phyloP scores from a whole-genome alignment of 108 stramenopile species.

The Fragilaria crotonensis region DNA sequence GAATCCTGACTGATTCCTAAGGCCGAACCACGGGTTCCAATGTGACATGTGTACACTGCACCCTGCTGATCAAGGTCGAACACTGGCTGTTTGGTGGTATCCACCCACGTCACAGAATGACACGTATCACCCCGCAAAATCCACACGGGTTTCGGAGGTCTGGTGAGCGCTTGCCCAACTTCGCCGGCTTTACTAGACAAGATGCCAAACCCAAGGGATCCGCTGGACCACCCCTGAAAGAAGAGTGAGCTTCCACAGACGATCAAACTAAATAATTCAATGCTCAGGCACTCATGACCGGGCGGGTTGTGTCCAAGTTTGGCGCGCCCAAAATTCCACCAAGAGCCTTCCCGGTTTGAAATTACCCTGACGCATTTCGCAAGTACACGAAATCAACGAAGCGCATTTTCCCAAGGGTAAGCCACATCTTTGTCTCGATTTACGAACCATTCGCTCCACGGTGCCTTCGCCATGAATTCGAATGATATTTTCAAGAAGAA shows the following conservation, averaged over 20 bases:
- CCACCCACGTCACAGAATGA: slow-evolving; percentile 48
- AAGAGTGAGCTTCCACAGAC: slow-evolving; percentile 40
- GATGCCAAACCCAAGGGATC: slow-evolving; percentile 54
- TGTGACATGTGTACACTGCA: slow-evolving; percentile 36
- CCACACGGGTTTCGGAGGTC: slow-evolving; percentile 67
- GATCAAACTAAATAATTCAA: slow-evolving; percentile 61
- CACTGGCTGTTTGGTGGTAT: slow-evolving; percentile 15
- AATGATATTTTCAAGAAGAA: slow-evolving; percentile 69
- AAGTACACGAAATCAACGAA: slow-evolving; percentile 1
- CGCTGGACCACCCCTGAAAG: slow-evolving; percentile 52
- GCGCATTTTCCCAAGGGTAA: background rate
- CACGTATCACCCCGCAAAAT: slow-evolving; percentile 51
- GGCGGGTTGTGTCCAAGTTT: slow-evolving; percentile 18
- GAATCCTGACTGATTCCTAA: slow-evolving; percentile 20
- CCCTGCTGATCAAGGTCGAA: slow-evolving; percentile 37
- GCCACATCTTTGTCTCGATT: background rate
- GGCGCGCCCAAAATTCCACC: too few species aligned
- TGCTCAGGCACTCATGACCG: slow-evolving; percentile 42
- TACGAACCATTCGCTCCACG: slow-evolving; percentile 17
- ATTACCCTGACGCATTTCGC: too few species aligned
- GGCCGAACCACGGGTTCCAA: slow-evolving; percentile 67
- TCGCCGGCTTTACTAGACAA: slow-evolving; percentile 17
- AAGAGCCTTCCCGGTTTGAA: too few species aligned
- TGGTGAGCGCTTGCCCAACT: slow-evolving; percentile 26
- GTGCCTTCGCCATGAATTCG: slow-evolving; percentile 51